Base-by-base conservation (phyloP, 2,329 filamentous ascomycete species). In the Ceratocystis papillata region DNA sequence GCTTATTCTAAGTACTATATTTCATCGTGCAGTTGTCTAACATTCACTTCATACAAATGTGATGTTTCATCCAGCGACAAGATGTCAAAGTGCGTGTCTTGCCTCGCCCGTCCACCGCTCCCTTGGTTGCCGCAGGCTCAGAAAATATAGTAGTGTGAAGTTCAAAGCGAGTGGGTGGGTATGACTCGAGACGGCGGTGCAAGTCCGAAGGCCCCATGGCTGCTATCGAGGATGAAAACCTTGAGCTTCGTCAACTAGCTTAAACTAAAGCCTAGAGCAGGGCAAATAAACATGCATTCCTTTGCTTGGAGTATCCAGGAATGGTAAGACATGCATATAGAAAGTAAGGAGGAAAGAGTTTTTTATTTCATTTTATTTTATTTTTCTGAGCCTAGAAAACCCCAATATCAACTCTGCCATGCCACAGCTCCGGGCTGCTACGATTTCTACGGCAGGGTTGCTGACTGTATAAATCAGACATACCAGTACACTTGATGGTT, bases 161-260 rank as follows among this genome's bases (percentile, higher is more conserved):
- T 30, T 30, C 22, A 30, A 4, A 63, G 61, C 20, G 61, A 8
- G 6, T 33, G 41, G 41, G 41, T 63, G 41, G 50, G 10, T 67
- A 67, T 67, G 65, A 64, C 65, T 67, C 65, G 53, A 46, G 45
- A 59, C 65, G 65, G 65, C 55, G 62, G 65, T 60, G 53, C 50
- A 67, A 67, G 65, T 64, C 65, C 65, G 65, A 45, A 37, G 44
- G 48, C 50, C 61, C 62, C 28, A 33, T 59, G 55, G 61, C 61
- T 12, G 4, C 61, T 53, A 30, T 45, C 25, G 33, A 57, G 28
- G 53, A 59, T 37, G 55, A 59, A 59, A 59, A 59, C n/a, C 55
- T 37, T 59, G 28, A 37, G 28, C 55, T 37, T n/a, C 17, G n/a
- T 8, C 10, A 20, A 15, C 28, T 33, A 37, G 55, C 28, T 17